phyloP scores from a whole-genome alignment of 176 grass and related monocot species.

The Carex kokanica region DNA sequence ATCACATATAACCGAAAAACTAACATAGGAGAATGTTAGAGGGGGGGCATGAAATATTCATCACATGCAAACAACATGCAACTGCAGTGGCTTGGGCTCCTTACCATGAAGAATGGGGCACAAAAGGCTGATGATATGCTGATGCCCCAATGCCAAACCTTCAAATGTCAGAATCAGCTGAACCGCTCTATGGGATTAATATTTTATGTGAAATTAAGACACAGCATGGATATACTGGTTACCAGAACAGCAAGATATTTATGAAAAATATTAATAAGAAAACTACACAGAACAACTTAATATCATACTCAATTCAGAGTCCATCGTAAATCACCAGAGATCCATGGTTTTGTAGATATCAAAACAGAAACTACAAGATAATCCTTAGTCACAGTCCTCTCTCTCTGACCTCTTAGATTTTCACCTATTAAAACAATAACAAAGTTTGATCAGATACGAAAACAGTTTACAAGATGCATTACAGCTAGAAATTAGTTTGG shows the following conservation, averaged over 20 bases:
- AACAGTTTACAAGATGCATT: neutral
- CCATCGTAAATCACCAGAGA: neutral
- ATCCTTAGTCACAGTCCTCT: neutral
- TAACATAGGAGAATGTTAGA: neutral
- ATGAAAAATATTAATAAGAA: neutral
- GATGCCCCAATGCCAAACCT: neutral
- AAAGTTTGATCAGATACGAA: neutral
- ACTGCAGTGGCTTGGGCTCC: neutral
- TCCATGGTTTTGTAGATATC: neutral
- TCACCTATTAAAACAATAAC: slow-evolving; percentile 5
- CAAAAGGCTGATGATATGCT: neutral
- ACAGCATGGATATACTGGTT: neutral
- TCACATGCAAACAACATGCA: neutral
- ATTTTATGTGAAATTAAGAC: neutral
- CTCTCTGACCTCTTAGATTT: neutral
- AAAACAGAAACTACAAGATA: neutral
- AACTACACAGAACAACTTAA: neutral
- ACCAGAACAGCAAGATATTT: neutral
- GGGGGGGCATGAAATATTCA: neutral
- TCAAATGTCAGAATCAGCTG: neutral
- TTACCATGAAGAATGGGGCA: neutral
- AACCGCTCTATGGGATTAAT: neutral
- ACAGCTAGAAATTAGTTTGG: neutral
- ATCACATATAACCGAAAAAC: neutral
- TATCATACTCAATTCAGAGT: neutral